Base-by-base conservation (phyloP, 2,329 filamentous ascomycete genomes). In the Phyllosticta citriasiana region DNA sequence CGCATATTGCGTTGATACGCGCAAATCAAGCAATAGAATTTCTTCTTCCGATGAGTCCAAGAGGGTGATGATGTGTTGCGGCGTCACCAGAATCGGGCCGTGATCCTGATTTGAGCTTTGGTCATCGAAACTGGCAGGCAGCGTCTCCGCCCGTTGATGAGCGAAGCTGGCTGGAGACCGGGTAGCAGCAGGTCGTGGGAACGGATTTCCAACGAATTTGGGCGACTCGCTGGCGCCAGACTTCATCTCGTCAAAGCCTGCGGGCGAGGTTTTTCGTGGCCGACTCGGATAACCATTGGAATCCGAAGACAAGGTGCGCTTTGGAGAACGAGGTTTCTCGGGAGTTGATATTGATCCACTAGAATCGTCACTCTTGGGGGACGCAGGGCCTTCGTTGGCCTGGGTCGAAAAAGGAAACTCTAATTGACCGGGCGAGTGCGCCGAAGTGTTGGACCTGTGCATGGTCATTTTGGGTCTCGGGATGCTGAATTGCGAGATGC, bases 1-100 rank as follows among this genome's bases (percentile, higher is more conserved):
- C 0, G 86, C 82, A 70, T 88, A 97, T 66, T 93, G 90, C 22
- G 91, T 91, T 27, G 87, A 89, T 0, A 95, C 91, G 50, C 94
- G 85, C 24, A 97, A 82, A 71, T 99, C 94, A 4, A 99, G 77
- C 1, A 97, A 71, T 33, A 99, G 77, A 0, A 89, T 74, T 55
- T 82, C 74, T 51, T 82, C 76, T n/a, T 72, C 62, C 9, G 73
- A 70, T 35, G 78, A 77, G 53, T 77, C 72, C 6, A 82, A 67
- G 4, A 82, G 71, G 63, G 78, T 80, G 62, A 79, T 70, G 14
- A 81, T 68, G 64, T 79, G 75, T 64, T 81, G 77, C 4, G 79
- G 73, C 3, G 79, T 78, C 9, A 76, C 74, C 69, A 82, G 71
- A 4, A 71, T 64, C 3, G 76, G 73, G 69, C 68, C 52, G 66